phyloP scores from a whole-genome alignment of 495 filamentous ascomycete genomes.

The Jackrogersella minutella region DNA sequence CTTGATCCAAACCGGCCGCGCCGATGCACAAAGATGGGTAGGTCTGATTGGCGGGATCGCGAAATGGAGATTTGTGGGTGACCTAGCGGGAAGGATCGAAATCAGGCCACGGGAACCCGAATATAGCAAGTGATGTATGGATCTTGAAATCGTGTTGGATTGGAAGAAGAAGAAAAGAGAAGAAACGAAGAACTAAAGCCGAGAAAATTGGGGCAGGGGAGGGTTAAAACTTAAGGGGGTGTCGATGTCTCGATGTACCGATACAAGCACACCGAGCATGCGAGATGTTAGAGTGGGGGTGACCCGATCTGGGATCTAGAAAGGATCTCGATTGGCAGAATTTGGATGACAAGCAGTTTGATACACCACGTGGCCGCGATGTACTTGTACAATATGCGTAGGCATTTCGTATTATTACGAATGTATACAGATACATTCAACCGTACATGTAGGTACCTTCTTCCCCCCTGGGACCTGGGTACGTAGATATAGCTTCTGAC shows the following conservation, averaged over 20 bases:
- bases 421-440: slow-evolving; percentile 1
- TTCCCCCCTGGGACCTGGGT: neutral
- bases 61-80: slow-evolving; percentile 1
- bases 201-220: neutral
- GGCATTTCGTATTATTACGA: neutral
- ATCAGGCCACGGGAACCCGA: slow-evolving; percentile 28
- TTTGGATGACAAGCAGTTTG: slow-evolving; percentile 24
- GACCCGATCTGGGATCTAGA: slow-evolving; percentile 37
- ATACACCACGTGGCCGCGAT: slow-evolving; percentile 34
- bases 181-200: neutral
- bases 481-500: neutral
- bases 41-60: slow-evolving; percentile 18
- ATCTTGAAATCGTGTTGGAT: slow-evolving; percentile 28
- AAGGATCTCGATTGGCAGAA: slow-evolving; percentile 43
- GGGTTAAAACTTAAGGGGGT: neutral
- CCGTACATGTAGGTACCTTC: neutral
- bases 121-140: slow-evolving; percentile 2
- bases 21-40: slow-evolving; percentile 13
- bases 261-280: slow-evolving; percentile 23
- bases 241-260: slow-evolving; percentile 13
- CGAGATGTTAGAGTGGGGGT: slow-evolving; percentile 33
- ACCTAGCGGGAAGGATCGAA: slow-evolving; percentile 33
- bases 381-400: slow-evolving; percentile 19
- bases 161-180: neutral
- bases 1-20: slow-evolving; percentile 4